Evolutionary conservation across 805 yeast species (phyloP), one percentile per base, ranked within the genome.

Genomic region (Saccharomycopsis amapae): DNA sequence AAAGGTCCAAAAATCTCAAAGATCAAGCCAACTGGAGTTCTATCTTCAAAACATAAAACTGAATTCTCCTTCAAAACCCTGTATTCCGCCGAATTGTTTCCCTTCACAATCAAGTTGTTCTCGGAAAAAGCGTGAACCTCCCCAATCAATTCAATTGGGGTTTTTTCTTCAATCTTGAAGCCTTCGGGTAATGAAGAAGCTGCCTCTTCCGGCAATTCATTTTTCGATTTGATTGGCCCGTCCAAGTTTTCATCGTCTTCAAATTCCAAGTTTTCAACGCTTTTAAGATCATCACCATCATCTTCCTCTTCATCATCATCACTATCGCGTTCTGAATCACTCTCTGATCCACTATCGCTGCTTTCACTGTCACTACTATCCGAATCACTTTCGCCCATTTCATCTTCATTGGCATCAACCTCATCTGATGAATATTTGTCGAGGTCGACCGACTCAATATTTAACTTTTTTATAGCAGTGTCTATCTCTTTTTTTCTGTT

Each of bases 1-100:
- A 93, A 71, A 9, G 86, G 81, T 0, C 98, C 98, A 66, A 93
- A 87, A 0, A 87, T 85, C 61, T 93, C 98, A 57, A 78, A 83
- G 7, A 90, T 65, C 1, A 82, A 79, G 0, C 97, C 97, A 13
- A 93, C 56, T 1, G 81, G 63, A 1, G 75, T 69, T 38, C 81
- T 69, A 58, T 85, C 87, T 52, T 78, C 81, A 38, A 88, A 73
- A 57, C 96, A 86, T 2, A 90, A 69, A 0, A 90, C 68, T 0
- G 95, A 81, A 13, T 81, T 82, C 44, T 87, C 97, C 53, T 80
- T 84, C 30, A 90, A 67, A 2, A 88, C 83, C 36, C 89, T 68
- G 58, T 79, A 83, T 57, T 93, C 97, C 10, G 94, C 97, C 2
- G 96, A 85, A 1, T 71, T 62, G 12, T 65, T 64, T 0, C 95